Evolutionary conservation across 2,329 filamentous ascomycete species (phyloP).

Genomic region (Cercospora citrullina): DNA sequence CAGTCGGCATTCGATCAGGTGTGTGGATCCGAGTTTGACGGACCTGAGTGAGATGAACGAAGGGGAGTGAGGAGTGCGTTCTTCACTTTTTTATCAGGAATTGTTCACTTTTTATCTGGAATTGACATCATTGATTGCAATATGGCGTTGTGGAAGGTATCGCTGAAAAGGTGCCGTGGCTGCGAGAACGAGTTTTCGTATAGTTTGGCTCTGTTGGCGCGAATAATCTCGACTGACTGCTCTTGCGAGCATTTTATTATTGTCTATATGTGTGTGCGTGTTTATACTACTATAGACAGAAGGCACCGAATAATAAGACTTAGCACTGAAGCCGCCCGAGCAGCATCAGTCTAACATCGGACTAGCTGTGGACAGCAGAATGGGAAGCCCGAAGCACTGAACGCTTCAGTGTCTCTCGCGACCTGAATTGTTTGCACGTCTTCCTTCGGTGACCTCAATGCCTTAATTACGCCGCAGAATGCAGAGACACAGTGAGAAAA

Average conservation of each 20-base stretch:
- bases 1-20: conserved; percentile 17
- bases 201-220: background rate
- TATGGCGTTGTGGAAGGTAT: background rate
- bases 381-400: background rate
- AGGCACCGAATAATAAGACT: background rate
- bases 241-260: background rate
- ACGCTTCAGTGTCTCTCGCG: background rate
- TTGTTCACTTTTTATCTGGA: background rate
- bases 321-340: background rate
- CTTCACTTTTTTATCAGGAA: background rate
- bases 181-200: background rate
- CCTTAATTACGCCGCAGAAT: background rate
- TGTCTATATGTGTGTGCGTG: background rate
- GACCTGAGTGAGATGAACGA: conserved; percentile 9
- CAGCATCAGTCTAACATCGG: background rate
- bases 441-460: background rate
- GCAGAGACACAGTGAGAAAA: background rate
- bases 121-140: background rate
- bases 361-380: background rate
- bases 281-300: background rate
- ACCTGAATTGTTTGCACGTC: background rate
- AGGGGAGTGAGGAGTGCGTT: background rate
- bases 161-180: background rate
- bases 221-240: background rate
- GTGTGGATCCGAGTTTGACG: conserved; percentile 13